Base-by-base conservation (phyloP, 2,329 filamentous ascomycete genomes). In the Claviceps sp. region DNA sequence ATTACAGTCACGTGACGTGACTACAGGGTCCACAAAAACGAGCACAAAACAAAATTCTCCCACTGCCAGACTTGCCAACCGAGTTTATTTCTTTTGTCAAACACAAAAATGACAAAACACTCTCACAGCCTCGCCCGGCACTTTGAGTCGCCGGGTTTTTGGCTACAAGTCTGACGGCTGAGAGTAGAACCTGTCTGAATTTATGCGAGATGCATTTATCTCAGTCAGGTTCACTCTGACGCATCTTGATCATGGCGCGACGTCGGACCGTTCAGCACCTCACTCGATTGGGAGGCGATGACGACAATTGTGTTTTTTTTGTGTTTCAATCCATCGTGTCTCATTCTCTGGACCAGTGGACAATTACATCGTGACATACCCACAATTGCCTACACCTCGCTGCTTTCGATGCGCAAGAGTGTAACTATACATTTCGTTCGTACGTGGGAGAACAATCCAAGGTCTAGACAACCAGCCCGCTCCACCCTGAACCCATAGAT, bases 381-480 rank as follows among this genome's bases (percentile, higher is more conserved):
- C 77, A 79, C 77, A 70, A 70, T 72, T 80, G 75, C 77, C 77
- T 79, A 73, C 78, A 78, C 76, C 71, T 76, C 67, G 71, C 75
- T 72, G 71, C 67, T 68, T 61, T 72, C 71, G 67, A 71, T 80
- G 73, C 75, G 72, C 75, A 70, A 66, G 71, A 67, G 71, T 76
- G 77, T 79, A 70, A 79, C 77, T 73, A 77, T 76, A 63, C 65
- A 68, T 65, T 70, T 72, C 69, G 69, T 72, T 80, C 76, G 75
- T 75, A 77, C 65, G 77, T 80, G 78, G 78, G 75, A 81, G 76
- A 80, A 72, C 61, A 74, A 80, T 62, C 69, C 67, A 66, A 73
- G 78, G 78, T 76, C 78, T 80, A 80, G 78, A 82, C 78, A 81
- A 76, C 78, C 78, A 64, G 77, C 79, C 77, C 74, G 70, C 73